phyloP scores from a whole-genome alignment of 805 yeast genomes.

The Barnettozyma californica region DNA sequence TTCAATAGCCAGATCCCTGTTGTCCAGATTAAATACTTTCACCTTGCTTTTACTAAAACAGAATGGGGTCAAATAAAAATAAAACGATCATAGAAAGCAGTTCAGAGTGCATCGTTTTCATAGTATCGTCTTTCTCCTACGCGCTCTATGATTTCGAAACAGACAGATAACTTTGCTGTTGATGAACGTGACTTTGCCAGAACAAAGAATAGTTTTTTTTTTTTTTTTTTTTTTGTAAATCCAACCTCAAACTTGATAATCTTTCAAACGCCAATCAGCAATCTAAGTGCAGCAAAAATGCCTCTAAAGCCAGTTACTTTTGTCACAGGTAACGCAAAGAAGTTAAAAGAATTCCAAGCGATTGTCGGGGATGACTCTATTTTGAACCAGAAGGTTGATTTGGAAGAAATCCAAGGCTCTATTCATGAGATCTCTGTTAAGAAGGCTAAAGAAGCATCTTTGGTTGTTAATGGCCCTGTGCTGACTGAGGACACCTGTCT shows the following conservation, averaged over 20 bases:
- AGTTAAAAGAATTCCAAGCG: conserved; percentile 76
- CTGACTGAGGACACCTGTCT: conserved; percentile 94
- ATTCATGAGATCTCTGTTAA: conserved; percentile 74
- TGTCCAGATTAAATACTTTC: too few relatives aligned
- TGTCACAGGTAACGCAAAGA: conserved; percentile 87
- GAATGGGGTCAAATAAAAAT: too few relatives aligned
- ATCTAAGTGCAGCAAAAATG: not conserved
- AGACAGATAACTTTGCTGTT: too few relatives aligned
- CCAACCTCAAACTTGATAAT: not conserved
- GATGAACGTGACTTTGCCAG: not conserved
- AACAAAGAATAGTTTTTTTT: not conserved
- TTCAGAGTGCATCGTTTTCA: too few relatives aligned
- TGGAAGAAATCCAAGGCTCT: conserved; percentile 89
- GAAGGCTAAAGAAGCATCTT: conserved; percentile 74
- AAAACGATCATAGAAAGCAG: not conserved
- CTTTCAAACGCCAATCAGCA: too few relatives aligned
- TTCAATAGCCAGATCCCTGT: too few relatives aligned
- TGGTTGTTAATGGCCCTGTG: conserved; percentile 65
- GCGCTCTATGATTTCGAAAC: not conserved
- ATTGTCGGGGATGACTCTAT: conserved; percentile 54
- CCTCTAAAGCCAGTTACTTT: conserved; percentile 43
- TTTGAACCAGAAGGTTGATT: conserved; percentile 63
- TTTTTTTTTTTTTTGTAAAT: too few relatives aligned
- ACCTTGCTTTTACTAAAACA: not conserved
- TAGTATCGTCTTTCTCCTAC: too few relatives aligned